Evolutionary conservation across 768 basidiomycete species (phyloP).

Genomic region (Psilocybe cyanescens): DNA sequence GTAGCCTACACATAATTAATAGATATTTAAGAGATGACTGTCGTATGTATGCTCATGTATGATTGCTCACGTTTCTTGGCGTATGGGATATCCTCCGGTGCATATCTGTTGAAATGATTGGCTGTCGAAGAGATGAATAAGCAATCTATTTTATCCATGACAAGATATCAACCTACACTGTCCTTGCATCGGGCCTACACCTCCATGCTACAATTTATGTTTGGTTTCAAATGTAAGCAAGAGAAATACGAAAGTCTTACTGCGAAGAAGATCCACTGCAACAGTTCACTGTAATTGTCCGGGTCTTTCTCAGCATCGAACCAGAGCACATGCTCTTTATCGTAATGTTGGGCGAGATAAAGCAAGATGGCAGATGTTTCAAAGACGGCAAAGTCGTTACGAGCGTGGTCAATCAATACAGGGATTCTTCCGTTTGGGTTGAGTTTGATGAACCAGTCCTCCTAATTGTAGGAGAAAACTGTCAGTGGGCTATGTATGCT

Average conservation of each 20-base stretch:
- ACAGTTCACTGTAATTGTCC: constrained; percentile 68
- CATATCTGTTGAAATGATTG: constrained; percentile 69
- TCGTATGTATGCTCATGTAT: constrained; percentile 14
- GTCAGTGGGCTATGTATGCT: background rate
- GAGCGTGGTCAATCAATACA: constrained; percentile 60
- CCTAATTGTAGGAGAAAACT: constrained; percentile 25
- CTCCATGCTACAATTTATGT: constrained; percentile 60
- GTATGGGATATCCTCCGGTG: constrained; percentile 71
- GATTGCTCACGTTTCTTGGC: constrained; percentile 59
- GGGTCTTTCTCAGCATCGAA: constrained; percentile 58
- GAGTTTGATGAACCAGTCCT: constrained; percentile 75
- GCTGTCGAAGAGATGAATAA: constrained; percentile 36
- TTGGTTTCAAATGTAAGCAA: background rate
- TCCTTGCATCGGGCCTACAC: constrained; percentile 89
- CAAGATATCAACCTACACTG: constrained; percentile 39
- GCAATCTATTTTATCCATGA: background rate
- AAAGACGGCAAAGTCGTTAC: constrained; percentile 69
- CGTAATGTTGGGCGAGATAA: constrained; percentile 84
- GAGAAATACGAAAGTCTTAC: constrained; percentile 33
- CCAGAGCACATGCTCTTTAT: constrained; percentile 71
- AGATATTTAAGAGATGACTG: too few relatives aligned
- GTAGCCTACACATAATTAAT: constrained; percentile 53
- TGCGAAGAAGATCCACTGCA: constrained; percentile 90
- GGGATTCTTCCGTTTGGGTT: constrained; percentile 81
- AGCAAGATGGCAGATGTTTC: constrained; percentile 83